Base-by-base conservation (phyloP, 148 eudicot species). In the Heliosperma pusillum region DNA sequence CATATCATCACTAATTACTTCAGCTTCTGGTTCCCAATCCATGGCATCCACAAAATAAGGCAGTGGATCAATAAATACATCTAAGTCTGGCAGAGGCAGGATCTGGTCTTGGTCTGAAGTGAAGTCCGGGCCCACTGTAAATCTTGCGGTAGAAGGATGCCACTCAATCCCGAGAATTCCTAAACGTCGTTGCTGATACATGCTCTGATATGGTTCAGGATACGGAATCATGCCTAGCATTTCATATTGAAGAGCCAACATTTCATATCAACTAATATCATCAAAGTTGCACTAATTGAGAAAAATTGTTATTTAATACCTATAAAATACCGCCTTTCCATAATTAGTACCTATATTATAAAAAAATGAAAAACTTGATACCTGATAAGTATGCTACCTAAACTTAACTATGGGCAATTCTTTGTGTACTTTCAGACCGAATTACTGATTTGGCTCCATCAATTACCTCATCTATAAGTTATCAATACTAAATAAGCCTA, bases 141-240 rank as follows among this genome's bases (percentile, higher is more conserved):
- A 90, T 79, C 85, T 88, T n/a, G 92, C 76, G 77, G 96, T 84
- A 33, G 96, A 86, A 11, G 96, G 99, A 30, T 88, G 89, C 99
- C 99, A 95, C 81, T 95, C 99, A 21, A 90, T 83, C 15, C 99
- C 97, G 76, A 92, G 78, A 70, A 88, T 88, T 77, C 97, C 99
- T 65, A 92, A 77, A 60, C 99, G 92, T 16, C 97, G 83, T 74
- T 72, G 81, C 83, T 95, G 99, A 77, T 86, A 95, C 91, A 82
- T 85, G 81, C 96, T 95, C 75, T 95, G 99, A 73, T 90, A 95
- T 55, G 99, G 99, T 74, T 95, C 99, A 30, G 96, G 91, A 81
- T 95, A 95, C 44, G 99, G 99, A 75, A 95, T 95, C 92, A 95
- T 89, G 74, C 87, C 99, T 94, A 74, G 47, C 52, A 84, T 60